Evolutionary conservation across 768 basidiomycete species (phyloP).

Genomic region (Naematelia encephala): DNA sequence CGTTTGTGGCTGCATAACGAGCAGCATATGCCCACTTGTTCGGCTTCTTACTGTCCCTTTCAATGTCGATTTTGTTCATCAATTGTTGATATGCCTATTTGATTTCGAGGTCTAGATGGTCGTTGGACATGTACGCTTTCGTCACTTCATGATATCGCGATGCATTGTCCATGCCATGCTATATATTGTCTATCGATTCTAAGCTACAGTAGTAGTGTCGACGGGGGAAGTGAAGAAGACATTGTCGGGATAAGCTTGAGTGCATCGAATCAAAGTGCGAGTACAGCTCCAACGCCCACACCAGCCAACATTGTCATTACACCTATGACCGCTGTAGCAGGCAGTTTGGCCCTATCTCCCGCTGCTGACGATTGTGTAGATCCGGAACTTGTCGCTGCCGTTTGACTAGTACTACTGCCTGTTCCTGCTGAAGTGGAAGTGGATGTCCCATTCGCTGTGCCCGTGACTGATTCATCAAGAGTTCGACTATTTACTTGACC

Average conservation of each 20-base stretch:
- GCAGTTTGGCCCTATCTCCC: neutral
- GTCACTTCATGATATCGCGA: too few relatives aligned
- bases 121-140: too few relatives aligned
- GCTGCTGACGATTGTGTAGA: neutral
- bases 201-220: neutral
- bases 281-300: too few relatives aligned
- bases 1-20: neutral
- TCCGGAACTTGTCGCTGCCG: neutral
- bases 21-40: neutral
- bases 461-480: too few relatives aligned
- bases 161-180: neutral
- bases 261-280: too few relatives aligned
- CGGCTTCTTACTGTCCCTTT: neutral
- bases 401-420: too few relatives aligned
- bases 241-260: too few relatives aligned
- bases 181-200: neutral
- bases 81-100: neutral
- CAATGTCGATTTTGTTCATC: neutral
- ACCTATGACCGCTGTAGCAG: neutral
- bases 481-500: conserved; percentile 15
- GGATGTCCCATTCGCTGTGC: too few relatives aligned
- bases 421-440: too few relatives aligned
- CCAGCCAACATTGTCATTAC: too few relatives aligned
- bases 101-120: neutral
- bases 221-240: too few relatives aligned